Conservation (phyloP, 225 moss, liverwort and hornwort genomes). For the Thuidium tamariscinum region DNA sequence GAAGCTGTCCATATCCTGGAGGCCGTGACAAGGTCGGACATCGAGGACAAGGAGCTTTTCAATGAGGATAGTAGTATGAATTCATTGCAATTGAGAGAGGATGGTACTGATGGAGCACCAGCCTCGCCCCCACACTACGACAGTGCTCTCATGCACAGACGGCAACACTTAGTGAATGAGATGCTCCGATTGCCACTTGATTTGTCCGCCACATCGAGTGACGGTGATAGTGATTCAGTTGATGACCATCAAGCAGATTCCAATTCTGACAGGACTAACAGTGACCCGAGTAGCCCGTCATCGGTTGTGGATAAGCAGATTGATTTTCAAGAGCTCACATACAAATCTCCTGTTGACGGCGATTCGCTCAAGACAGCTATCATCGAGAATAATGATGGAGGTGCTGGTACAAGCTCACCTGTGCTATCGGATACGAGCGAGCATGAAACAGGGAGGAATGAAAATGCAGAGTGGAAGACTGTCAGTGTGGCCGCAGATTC, state of each 20-base stretch:
- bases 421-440: conserved; percentile 4
- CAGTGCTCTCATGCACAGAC: conserved; percentile 69
- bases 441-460: conserved; percentile 6
- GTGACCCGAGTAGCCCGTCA: conserved; percentile 32
- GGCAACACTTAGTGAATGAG: conserved; percentile 67
- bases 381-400: not conserved
- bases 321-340: not conserved
- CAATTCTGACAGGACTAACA: conserved; percentile 51
- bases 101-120: conserved; percentile 24
- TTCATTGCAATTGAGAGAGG: conserved; percentile 33
- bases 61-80: conserved; percentile 19
- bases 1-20: conserved; percentile 40
- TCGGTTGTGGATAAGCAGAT: conserved; percentile 27
- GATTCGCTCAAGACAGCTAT: not conserved
- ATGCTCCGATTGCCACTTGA: conserved; percentile 64
- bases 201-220: conserved; percentile 44
- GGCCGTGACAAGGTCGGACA: conserved; percentile 17
- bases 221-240: conserved; percentile 60
- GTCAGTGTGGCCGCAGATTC: conserved; percentile 1
- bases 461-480: conserved; percentile 6
- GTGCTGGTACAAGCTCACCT: conserved; percentile 14
- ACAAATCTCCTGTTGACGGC: not conserved
- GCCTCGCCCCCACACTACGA: conserved; percentile 85
- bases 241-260: conserved; percentile 32
- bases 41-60: conserved; percentile 21